phyloP scores from a whole-genome alignment of 192 early-diverging fungal species.

The Podila epigama region DNA sequence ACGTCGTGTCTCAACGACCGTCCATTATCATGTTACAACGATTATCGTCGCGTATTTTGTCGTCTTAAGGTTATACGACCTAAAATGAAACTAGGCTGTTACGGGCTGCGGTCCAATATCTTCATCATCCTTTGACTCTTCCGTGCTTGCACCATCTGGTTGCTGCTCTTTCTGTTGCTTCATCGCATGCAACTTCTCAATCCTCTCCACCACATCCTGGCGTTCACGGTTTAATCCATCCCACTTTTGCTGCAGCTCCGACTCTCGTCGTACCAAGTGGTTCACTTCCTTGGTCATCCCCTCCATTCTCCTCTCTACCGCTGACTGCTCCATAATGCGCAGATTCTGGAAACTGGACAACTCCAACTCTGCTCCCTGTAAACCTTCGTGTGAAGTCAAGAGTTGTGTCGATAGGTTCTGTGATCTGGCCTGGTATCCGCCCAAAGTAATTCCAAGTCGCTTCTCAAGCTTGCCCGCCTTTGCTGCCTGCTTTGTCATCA shows the following conservation, averaged over 20 bases:
- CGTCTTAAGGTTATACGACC: no score
- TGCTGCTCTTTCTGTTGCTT: slow-evolving; percentile 16
- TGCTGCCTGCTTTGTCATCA: slow-evolving; percentile 77
- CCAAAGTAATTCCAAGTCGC: slow-evolving; percentile 76
- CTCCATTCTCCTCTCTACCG: slow-evolving; percentile 65
- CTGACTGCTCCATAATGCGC: slow-evolving; percentile 62
- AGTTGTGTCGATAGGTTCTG: slow-evolving; percentile 70
- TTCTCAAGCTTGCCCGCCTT: slow-evolving; percentile 89
- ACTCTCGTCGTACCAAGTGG: slow-evolving; percentile 47
- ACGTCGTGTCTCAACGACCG: no score
- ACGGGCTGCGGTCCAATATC: slow-evolving; percentile 8
- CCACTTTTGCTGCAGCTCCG: slow-evolving; percentile 49
- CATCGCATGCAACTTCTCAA: slow-evolving; percentile 54
- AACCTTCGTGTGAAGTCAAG: slow-evolving; percentile 59
- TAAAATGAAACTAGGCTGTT: neutral
- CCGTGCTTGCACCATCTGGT: neutral
- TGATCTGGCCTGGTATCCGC: slow-evolving; percentile 83
- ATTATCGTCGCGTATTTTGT: no score
- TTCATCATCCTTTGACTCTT: neutral
- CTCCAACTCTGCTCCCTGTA: slow-evolving; percentile 66
- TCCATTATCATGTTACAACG: no score
- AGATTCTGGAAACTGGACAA: slow-evolving; percentile 66
- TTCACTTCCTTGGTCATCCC: slow-evolving; percentile 52
- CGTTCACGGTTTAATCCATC: slow-evolving; percentile 37
- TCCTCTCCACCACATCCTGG: slow-evolving; percentile 52